Conservation (phyloP, 2,329 filamentous ascomycete species). For the Lachnellula subtilissima region DNA sequence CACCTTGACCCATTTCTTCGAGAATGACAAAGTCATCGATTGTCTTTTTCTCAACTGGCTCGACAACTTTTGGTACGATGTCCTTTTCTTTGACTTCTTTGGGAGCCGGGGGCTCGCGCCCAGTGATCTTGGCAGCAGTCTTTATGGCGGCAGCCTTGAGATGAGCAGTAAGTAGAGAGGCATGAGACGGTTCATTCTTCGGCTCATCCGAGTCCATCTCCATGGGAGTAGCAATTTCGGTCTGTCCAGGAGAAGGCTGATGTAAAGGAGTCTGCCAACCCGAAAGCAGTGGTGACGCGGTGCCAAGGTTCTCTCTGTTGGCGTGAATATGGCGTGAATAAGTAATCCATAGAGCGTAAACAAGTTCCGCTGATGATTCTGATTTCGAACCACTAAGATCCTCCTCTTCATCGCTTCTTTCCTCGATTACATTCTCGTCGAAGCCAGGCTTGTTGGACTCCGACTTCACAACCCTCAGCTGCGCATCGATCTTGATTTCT, state of each 20-base stretch:
- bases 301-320: conserved; percentile 54
- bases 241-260: conserved; percentile 74
- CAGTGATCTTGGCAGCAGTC: conserved; percentile 50
- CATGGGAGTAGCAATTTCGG: conserved; percentile 51
- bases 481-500: conserved; percentile 88
- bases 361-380: conserved; percentile 63
- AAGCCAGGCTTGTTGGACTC: conserved; percentile 58
- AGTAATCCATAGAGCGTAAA: conserved; percentile 95
- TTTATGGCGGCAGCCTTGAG: conserved; percentile 52
- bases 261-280: conserved; percentile 67
- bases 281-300: conserved; percentile 59
- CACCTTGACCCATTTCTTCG: conserved; percentile 97
- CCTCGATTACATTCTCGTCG: conserved; percentile 59
- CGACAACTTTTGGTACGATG: conserved; percentile 31
- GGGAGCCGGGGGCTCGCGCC: conserved; percentile 32
- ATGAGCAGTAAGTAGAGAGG: conserved; percentile 49
- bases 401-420: conserved; percentile 52
- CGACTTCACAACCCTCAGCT: conserved; percentile 93
- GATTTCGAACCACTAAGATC: conserved; percentile 37
- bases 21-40: conserved; percentile 89
- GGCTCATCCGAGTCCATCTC: conserved; percentile 52
- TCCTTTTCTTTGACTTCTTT: conserved; percentile 31
- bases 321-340: conserved; percentile 92
- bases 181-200: conserved; percentile 36
- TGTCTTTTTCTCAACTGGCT: conserved; percentile 62